Evolutionary conservation across 2,329 filamentous ascomycete species (phyloP), one percentile per base, ranked within the genome.

Genomic region (Fusarium drepaniforme): DNA sequence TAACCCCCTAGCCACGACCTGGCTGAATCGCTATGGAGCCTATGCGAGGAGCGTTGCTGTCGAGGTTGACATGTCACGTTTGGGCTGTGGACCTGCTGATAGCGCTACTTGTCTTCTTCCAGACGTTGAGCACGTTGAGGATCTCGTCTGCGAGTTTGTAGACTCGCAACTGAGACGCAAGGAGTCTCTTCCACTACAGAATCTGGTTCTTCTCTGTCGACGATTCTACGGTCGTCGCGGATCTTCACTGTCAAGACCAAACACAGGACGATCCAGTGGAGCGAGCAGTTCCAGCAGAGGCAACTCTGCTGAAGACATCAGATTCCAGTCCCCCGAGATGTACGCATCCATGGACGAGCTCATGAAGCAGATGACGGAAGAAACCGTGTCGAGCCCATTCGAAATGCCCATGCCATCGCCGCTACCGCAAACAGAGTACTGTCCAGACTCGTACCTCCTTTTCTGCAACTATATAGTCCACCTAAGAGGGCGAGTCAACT

Each of bases 51-150:
- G 80, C 30, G 72, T 87, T 25, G 80, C 80, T 2, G 59, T 87
- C 12, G 85, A 87, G 68, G 35, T 87, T 2, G 85, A 87, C 68
- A 77, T 86, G 75, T 82, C 85, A 1, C 81, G 79, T 13, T 76
- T 85, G 11, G 79, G 81, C 1, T 83, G 83, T 25, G 83, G 83
- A 3, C 68, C 77, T 4, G 60, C 69, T 1, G 73, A 74, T 6
- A 64, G 71, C 1, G 82, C 83, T 0, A 66, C 62, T 0, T 49
- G 59, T 0, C 67, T 85, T 3, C 62, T 71, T 0, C 72, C 81
- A 0, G 79, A 78, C 8, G 70, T 80, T 1, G 66, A 77, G 2
- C 71, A 78, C 3, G 73, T 83, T 2, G 78, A 80, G 18, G 25
- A 35, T 0, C 72, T 83, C 5, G 74, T 85, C 3, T 44, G 72